These are phyloP conservation scores for Parachaetomium inaequale DNA, from an alignment of 495 filamentous ascomycete genomes.

Conservation along the genomic window DNA sequence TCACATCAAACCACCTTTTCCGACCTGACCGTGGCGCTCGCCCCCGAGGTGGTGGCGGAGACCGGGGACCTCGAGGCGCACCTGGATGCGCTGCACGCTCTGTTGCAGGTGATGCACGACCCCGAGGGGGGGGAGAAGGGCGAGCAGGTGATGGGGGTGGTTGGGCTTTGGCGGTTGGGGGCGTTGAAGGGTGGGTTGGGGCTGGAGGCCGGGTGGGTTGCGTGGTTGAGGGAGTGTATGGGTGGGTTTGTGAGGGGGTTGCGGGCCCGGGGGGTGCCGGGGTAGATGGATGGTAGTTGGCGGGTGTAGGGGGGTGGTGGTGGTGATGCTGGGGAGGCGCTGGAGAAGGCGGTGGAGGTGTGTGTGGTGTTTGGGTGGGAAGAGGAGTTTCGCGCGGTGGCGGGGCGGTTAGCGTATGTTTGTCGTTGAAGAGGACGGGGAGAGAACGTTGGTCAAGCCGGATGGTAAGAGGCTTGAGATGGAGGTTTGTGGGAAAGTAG, in stretches of 20 bases:
- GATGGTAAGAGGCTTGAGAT: neutral
- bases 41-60: neutral
- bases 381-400: constrained; percentile 1
- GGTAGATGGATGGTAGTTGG: neutral
- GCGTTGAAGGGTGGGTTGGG: neutral
- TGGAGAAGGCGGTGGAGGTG: constrained; percentile 10
- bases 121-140: neutral
- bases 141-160: neutral
- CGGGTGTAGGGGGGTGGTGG: neutral
- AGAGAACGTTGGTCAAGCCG: constrained; percentile 8
- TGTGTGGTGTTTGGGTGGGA: constrained; percentile 14
- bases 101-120: neutral
- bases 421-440: constrained; percentile 9
- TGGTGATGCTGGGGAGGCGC: neutral
- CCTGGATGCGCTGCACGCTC: constrained; percentile 1
- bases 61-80: neutral
- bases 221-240: constrained; percentile 10
- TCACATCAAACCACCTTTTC: neutral
- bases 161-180: constrained; percentile 9
- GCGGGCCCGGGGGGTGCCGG: neutral
- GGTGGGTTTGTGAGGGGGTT: neutral
- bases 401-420: constrained; percentile 15
- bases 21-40: neutral
- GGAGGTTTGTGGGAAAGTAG: neutral
- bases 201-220: neutral